Percentiles rank a stretch among this genome's conserved stretches.
Evolutionary conservation across 306 rosid species (phyloP).

Genomic region (Lotus japonicus): DNA sequence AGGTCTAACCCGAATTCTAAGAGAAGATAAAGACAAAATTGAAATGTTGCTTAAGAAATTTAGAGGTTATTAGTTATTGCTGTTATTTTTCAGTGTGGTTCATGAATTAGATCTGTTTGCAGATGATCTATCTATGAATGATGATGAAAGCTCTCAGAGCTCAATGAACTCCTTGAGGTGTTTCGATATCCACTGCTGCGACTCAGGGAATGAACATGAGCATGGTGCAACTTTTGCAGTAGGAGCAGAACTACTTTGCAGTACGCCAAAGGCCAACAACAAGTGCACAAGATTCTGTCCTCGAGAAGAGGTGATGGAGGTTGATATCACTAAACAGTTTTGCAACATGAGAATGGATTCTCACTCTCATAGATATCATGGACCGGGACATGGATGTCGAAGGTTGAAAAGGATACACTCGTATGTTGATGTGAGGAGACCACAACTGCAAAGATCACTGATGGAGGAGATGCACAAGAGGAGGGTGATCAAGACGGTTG

Average conservation of each 20-base stretch:
- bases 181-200: constrained; percentile 38
- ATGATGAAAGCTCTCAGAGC: constrained; percentile 61
- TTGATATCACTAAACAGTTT: constrained; percentile 15
- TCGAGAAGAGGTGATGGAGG: constrained; percentile 9
- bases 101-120: constrained; percentile 12
- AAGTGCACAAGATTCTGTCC: constrained; percentile 69
- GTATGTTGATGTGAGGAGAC: constrained; percentile 50
- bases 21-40: neutral
- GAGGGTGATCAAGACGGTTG: constrained; percentile 59
- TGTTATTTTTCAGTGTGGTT: neutral
- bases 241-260: constrained; percentile 22
- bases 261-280: constrained; percentile 27
- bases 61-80: neutral
- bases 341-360: constrained; percentile 23
- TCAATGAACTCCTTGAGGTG: constrained; percentile 54
- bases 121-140: constrained; percentile 44
- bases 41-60: neutral
- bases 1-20: no score
- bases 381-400: neutral
- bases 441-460: constrained; percentile 54
- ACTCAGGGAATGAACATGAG: constrained; percentile 44
- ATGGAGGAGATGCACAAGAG: constrained; percentile 64
- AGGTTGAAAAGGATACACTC: constrained; percentile 40
- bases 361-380: constrained; percentile 1
- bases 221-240: neutral